Conservation (phyloP, 2,329 filamentous ascomycete species). For the Aspergillus quadricinctus region DNA sequence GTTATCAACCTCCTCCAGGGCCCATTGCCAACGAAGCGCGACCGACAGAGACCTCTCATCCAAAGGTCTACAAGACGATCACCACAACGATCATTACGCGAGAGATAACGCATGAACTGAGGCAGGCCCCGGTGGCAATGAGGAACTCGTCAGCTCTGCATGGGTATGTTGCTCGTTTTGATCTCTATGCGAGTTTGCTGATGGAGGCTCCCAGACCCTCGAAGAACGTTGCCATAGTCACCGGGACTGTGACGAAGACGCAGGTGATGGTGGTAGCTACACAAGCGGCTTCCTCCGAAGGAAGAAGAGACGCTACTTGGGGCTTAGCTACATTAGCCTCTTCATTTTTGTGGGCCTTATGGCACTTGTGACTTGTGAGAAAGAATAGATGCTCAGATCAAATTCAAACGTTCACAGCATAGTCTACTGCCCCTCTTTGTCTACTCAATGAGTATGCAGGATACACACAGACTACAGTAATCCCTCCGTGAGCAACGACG, state of each 20-base stretch:
- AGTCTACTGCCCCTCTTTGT: not conserved
- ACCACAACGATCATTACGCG: not conserved
- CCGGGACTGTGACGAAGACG: constrained; percentile 5
- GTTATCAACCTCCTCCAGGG: constrained; percentile 16
- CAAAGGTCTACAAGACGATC: not conserved
- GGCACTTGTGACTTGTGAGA: constrained; percentile 5
- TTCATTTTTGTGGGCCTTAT: not conserved
- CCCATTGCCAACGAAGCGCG: constrained; percentile 6
- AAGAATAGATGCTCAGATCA: not conserved
- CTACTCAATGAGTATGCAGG: too few species aligned
- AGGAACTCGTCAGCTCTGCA: not conserved
- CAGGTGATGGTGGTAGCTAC: constrained; percentile 4
- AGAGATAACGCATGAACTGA: constrained; percentile 6
- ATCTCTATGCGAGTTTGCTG: not conserved
- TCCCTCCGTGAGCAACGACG: too few species aligned
- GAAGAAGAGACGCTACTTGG: not conserved
- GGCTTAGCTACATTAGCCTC: not conserved
- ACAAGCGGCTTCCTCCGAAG: constrained; percentile 1
- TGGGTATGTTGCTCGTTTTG: not conserved
- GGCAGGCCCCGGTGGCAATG: not conserved
- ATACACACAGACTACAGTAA: too few species aligned
- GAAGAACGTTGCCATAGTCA: constrained; percentile 4
- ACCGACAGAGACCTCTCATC: not conserved
- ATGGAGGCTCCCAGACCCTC: not conserved
- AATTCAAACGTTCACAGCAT: not conserved